Conservation (phyloP, 2,329 filamentous ascomycete genomes). For the Pseudogymnoascus sp. region DNA sequence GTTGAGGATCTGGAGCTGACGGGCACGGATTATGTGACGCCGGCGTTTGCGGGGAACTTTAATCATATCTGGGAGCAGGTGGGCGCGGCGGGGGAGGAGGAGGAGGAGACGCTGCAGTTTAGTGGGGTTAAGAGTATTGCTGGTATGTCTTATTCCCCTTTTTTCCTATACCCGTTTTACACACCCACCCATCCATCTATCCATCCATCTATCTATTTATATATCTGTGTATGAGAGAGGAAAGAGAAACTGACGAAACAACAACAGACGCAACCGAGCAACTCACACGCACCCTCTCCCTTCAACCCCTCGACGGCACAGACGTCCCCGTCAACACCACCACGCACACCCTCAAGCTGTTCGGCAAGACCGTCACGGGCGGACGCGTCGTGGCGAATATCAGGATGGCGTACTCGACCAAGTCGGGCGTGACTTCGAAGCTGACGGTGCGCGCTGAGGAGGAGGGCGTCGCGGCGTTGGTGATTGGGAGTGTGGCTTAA, state of each 20-base stretch:
- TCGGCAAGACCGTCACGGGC: conserved; percentile 89
- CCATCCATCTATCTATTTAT: not conserved
- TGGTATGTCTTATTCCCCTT: conserved; percentile 45
- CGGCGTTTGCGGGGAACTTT: conserved; percentile 90
- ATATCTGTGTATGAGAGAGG: no score
- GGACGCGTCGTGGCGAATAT: conserved; percentile 82
- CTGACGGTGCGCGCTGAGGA: conserved; percentile 89
- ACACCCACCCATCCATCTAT: no score
- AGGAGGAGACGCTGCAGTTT: conserved; percentile 84
- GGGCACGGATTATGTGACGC: conserved; percentile 89
- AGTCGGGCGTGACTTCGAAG: conserved; percentile 93
- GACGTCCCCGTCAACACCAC: conserved; percentile 83
- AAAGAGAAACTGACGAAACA: conserved; percentile 20
- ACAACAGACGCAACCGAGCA: conserved; percentile 80
- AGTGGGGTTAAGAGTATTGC: conserved; percentile 85
- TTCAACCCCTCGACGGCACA: conserved; percentile 90
- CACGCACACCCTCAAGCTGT: conserved; percentile 90
- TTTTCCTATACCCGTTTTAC: not conserved
- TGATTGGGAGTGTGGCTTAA: conserved; percentile 71
- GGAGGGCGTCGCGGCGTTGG: conserved; percentile 76
- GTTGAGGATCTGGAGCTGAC: conserved; percentile 86
- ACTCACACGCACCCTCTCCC: conserved; percentile 74
- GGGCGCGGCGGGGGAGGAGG: conserved; percentile 80
- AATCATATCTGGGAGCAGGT: conserved; percentile 93
- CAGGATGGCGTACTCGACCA: conserved; percentile 89